These are phyloP conservation scores for Tephrocybe sp. DNA, from an alignment of 768 basidiomycete species.

Conservation along the genomic window DNA sequence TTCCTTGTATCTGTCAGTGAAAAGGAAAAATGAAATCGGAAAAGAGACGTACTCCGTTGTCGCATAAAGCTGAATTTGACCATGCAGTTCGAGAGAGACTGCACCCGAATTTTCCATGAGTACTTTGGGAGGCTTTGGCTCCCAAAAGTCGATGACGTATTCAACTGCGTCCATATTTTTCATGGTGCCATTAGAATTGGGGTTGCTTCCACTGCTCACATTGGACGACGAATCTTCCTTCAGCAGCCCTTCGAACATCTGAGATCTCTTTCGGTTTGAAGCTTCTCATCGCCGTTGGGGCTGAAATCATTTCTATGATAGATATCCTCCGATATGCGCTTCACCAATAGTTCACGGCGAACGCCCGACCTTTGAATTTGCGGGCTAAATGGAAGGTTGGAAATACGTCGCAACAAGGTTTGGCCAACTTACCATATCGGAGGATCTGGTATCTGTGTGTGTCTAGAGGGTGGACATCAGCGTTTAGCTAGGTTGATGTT, in stretches of 20 bases:
- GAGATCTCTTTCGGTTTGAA: too few relatives aligned
- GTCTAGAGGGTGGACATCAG: slow-evolving; percentile 30
- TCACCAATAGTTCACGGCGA: slow-evolving; percentile 56
- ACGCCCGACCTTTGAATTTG: slow-evolving; percentile 70
- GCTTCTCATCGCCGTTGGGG: too few relatives aligned
- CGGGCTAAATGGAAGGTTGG: slow-evolving; percentile 44
- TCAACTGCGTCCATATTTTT: slow-evolving; percentile 12
- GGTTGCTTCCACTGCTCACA: background rate
- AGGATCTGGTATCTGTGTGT: slow-evolving; percentile 63
- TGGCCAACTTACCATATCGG: slow-evolving; percentile 43
- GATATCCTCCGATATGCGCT: too few relatives aligned
- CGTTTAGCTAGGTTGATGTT: background rate
- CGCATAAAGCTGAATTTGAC: slow-evolving; percentile 80
- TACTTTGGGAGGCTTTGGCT: slow-evolving; percentile 58
- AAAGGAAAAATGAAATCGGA: background rate
- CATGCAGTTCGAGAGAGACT: slow-evolving; percentile 46
- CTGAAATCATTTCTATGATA: too few relatives aligned
- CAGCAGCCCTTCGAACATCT: slow-evolving; percentile 30
- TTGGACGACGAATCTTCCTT: background rate
- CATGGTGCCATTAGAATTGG: background rate
- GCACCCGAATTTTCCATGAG: slow-evolving; percentile 47
- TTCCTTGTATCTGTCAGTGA: slow-evolving; percentile 34
- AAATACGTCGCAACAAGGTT: background rate
- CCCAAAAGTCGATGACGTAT: slow-evolving; percentile 37
- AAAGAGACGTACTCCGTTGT: slow-evolving; percentile 57